Evolutionary conservation across 495 filamentous ascomycete genomes (phyloP).

Genomic region (Clohesyomyces aquaticus): DNA sequence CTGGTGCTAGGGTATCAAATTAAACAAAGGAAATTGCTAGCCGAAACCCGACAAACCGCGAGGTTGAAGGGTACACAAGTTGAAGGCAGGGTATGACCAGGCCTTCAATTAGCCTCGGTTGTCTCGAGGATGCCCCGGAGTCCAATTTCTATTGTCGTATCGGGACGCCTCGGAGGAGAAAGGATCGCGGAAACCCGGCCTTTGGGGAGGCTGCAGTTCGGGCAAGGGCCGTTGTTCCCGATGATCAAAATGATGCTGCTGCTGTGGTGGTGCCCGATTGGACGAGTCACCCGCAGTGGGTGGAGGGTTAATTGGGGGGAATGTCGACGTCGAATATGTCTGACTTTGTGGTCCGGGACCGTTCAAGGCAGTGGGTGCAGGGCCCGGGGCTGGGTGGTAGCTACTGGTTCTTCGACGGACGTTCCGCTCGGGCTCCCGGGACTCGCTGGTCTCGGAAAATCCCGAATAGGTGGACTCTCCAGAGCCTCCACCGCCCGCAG

Average conservation of each 20-base stretch:
- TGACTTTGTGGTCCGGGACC: constrained; percentile 22
- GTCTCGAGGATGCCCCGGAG: constrained; percentile 18
- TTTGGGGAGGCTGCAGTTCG: constrained; percentile 26
- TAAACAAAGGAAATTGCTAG: constrained; percentile 19
- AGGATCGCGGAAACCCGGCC: constrained; percentile 30
- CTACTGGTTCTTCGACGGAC: constrained; percentile 38
- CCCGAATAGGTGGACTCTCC: constrained; percentile 27
- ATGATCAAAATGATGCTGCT: constrained; percentile 16
- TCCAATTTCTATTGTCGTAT: constrained; percentile 28
- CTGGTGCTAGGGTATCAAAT: constrained; percentile 29
- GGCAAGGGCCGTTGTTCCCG: constrained; percentile 16
- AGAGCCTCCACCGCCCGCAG: constrained; percentile 17
- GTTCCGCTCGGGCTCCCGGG: constrained; percentile 31
- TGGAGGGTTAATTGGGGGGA: constrained; percentile 25
- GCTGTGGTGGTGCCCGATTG: constrained; percentile 13
- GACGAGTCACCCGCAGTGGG: not conserved
- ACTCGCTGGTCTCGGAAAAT: constrained; percentile 22
- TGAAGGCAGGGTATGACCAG: no score
- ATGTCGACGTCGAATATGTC: constrained; percentile 21
- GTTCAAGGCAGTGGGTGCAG: constrained; percentile 13
- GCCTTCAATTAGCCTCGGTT: constrained; percentile 15
- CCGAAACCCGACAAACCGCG: no score
- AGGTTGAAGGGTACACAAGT: no score
- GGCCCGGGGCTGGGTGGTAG: constrained; percentile 29
- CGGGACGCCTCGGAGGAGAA: constrained; percentile 19